Base-by-base conservation (phyloP, 345 rosid species). In the Gossypium mustelinum region DNA sequence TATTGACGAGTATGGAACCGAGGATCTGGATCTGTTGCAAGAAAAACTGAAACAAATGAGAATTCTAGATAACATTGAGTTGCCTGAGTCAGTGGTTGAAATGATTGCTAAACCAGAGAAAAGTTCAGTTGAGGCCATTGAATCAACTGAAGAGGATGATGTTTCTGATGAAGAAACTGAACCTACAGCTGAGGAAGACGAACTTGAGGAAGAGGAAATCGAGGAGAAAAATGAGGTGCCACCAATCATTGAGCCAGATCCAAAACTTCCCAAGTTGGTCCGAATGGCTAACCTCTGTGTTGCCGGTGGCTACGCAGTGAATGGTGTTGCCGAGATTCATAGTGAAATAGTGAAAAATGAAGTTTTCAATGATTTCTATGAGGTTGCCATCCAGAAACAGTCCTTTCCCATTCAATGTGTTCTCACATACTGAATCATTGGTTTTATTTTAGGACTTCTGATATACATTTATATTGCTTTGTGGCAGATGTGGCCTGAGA, bases 241-340 rank as follows among this genome's bases (percentile, higher is more conserved):
- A 52, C 68, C 14, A 29, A n/a, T 54, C 18, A 22, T 41, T 67
- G 88, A 85, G 82, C 79, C 82, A 57, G 75, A 50, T 17, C 79
- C 78, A 57, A 62, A 68, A 80, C 84, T 73, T 64, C 88, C 87
- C 57, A 81, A 82, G 78, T 67, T 83, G 88, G 85, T 88, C 11
- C 88, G 87, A 51, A 88, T 86, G 92, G 89, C 92, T 77, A 86
- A 88, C 79, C 88, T 89, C 0, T 87, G 89, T 57, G 84, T 89
- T 81, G 88, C 74, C 13, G 87, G 88, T 58, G 89, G 89, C 55
- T 79, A 77, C 83, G 87, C 92, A 44, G 92, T 90, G 34, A 90
- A 90, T 77, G 96, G 93, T 51, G 96, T 87, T 62, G 96, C 92
- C 75, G 90, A 85, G 84, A 90, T 89, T 79, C 96, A 90, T 65